Conservation (phyloP, 2,329 filamentous ascomycete genomes). For the Penicillium sp. region DNA sequence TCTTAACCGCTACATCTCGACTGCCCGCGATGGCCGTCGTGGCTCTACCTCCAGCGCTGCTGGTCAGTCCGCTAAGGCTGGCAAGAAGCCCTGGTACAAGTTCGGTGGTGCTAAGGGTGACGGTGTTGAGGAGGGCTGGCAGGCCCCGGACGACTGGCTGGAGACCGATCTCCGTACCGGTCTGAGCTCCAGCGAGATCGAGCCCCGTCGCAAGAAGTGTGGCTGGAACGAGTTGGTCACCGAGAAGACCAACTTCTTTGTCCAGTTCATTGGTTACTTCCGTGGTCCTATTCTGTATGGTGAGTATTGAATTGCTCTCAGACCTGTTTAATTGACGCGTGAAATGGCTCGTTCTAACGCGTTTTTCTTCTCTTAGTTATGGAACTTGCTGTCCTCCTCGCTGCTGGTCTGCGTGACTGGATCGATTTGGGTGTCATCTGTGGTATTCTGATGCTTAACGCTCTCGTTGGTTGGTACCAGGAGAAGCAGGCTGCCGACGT, state of each 20-base stretch:
- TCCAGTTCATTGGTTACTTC: conserved; percentile 75
- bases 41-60: conserved; percentile 46
- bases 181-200: conserved; percentile 60
- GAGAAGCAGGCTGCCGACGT: conserved; percentile 79
- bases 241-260: conserved; percentile 73
- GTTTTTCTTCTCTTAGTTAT: conserved; percentile 51
- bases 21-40: conserved; percentile 61
- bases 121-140: conserved; percentile 35
- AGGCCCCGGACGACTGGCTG: conserved; percentile 66
- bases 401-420: conserved; percentile 73
- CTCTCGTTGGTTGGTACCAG: conserved; percentile 75
- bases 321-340: conserved; percentile 2
- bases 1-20: conserved; percentile 66
- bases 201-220: conserved; percentile 62
- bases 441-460: conserved; percentile 73
- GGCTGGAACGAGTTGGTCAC: conserved; percentile 71
- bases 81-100: conserved; percentile 60
- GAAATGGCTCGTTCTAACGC: conserved; percentile 6
- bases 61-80: conserved; percentile 42
- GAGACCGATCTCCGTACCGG: conserved; percentile 66
- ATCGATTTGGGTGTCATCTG: conserved; percentile 76
- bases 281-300: conserved; percentile 74
- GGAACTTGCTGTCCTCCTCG: conserved; percentile 72
- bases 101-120: conserved; percentile 48
- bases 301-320: conserved; percentile 44